Percentiles rank a stretch among this genome's conserved stretches.
Evolutionary conservation across 768 basidiomycete species (phyloP).

Genomic region (Boletellus ananas): DNA sequence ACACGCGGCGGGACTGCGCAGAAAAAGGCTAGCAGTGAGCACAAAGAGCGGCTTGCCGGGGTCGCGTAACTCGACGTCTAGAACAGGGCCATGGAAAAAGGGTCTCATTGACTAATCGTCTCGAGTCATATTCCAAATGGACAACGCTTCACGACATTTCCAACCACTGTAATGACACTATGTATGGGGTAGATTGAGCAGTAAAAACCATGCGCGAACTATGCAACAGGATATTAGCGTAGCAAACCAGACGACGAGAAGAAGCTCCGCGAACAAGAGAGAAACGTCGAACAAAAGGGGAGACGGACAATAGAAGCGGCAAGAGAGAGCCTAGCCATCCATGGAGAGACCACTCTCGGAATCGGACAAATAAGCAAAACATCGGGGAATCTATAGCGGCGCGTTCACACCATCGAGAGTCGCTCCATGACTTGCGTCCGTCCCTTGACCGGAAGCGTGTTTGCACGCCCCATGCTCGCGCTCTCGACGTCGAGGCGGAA

Average conservation of each 20-base stretch:
- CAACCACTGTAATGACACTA: constrained; percentile 17
- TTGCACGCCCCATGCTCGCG: constrained; percentile 13
- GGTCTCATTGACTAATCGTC: too few species aligned
- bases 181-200: constrained; percentile 27
- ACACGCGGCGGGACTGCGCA: too few species aligned
- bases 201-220: constrained; percentile 15
- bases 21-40: too few species aligned
- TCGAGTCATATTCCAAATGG: neutral
- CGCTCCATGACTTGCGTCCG: constrained; percentile 25
- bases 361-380: neutral
- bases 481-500: constrained; percentile 15
- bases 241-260: constrained; percentile 1
- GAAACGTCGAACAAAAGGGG: too few species aligned
- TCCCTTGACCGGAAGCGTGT: constrained; percentile 26
- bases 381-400: constrained; percentile 5
- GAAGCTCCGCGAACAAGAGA: neutral
- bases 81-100: too few species aligned
- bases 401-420: constrained; percentile 22
- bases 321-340: constrained; percentile 9
- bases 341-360: neutral
- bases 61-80: too few species aligned
- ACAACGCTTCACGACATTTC: constrained; percentile 9
- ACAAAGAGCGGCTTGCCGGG: too few species aligned
- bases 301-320: neutral
- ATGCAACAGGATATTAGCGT: constrained; percentile 22